Evolutionary conservation across 305 asterid genomes (phyloP).

Genomic region (Withania somnifera): DNA sequence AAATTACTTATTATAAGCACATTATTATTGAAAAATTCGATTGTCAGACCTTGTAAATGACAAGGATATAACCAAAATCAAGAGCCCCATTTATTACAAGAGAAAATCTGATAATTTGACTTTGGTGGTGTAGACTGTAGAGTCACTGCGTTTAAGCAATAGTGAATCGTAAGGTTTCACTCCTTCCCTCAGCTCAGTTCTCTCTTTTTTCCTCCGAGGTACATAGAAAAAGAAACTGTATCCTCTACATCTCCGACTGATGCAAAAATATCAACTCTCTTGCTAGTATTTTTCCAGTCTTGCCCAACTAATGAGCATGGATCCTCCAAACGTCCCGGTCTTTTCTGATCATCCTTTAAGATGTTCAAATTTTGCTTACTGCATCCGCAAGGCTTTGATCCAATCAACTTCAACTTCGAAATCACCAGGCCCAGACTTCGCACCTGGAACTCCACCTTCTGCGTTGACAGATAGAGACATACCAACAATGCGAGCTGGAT

Average conservation of each 20-base stretch:
- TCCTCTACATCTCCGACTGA: not conserved
- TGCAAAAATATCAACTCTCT: not conserved
- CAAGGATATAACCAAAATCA: not conserved
- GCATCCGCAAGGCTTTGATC: slow-evolving; percentile 76
- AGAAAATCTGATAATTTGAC: not conserved
- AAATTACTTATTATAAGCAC: not conserved
- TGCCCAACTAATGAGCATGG: not conserved
- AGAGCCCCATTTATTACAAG: not conserved
- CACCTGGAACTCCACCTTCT: slow-evolving; percentile 72
- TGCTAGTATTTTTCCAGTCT: not conserved
- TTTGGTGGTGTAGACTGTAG: not conserved
- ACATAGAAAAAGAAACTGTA: not conserved
- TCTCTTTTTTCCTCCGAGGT: not conserved
- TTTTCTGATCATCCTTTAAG: not conserved
- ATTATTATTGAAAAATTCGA: not conserved
- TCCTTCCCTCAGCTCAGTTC: not conserved
- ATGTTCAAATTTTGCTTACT: slow-evolving; percentile 11
- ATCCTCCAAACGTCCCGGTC: not conserved
- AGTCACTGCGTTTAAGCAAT: not conserved
- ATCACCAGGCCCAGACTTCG: slow-evolving; percentile 72
- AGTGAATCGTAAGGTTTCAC: not conserved
- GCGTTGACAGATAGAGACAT: slow-evolving; percentile 77
- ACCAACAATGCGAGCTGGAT: slow-evolving; percentile 72
- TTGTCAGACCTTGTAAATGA: not conserved
- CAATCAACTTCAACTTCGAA: slow-evolving; percentile 74